Evolutionary conservation across 305 asterid genomes (phyloP).

Genomic region (Fraxinus floribunda): DNA sequence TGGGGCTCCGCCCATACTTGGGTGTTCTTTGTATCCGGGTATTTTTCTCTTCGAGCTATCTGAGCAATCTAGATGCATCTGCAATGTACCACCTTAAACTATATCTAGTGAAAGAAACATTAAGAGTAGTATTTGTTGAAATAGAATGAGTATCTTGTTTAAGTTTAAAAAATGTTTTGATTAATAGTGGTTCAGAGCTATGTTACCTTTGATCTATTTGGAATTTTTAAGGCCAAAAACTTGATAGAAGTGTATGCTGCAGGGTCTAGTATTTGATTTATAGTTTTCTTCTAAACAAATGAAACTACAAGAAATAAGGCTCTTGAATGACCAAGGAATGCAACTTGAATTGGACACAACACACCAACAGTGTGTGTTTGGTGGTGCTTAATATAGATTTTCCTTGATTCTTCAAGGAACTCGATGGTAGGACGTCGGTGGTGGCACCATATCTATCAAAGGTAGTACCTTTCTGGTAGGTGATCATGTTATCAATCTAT

Average conservation of each 20-base stretch:
- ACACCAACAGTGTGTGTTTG: background rate
- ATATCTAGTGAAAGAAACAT: background rate
- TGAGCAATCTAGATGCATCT: background rate
- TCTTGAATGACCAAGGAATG: background rate
- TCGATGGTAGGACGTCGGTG: background rate
- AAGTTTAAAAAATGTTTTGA: background rate
- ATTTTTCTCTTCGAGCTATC: background rate
- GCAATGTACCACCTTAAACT: background rate
- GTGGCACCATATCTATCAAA: background rate
- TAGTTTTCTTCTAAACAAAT: background rate
- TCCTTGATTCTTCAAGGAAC: background rate
- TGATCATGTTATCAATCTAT: background rate
- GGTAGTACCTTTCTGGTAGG: background rate
- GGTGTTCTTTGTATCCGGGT: background rate
- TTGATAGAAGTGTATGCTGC: background rate
- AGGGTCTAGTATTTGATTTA: background rate
- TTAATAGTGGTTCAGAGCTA: background rate
- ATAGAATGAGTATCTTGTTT: background rate
- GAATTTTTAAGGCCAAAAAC: background rate
- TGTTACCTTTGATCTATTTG: background rate
- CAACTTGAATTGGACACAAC: background rate
- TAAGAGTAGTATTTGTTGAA: background rate
- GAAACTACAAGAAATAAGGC: background rate
- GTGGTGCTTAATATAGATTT: background rate
- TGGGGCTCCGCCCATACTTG: background rate